A percentile compares a stretch with the other conserved stretches of the same genome.
These are phyloP conservation scores for Trichosporon sp. DNA, from an alignment of 1,284 basidiomycete genomes.

Conservation along the genomic window DNA sequence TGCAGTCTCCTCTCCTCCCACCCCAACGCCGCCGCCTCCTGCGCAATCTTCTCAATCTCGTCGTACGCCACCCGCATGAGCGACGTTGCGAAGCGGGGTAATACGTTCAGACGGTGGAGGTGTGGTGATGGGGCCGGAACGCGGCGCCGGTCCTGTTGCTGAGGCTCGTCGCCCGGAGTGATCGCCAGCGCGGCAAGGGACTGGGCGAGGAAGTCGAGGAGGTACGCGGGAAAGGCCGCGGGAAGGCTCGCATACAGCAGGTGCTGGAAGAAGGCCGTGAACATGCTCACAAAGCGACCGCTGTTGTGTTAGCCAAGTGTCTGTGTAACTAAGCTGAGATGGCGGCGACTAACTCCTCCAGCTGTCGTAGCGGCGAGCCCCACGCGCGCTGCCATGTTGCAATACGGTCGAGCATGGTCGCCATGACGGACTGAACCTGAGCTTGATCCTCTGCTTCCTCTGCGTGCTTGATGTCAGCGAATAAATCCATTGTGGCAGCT, in stretches of 20 bases:
- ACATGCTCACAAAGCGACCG: conserved; percentile 25
- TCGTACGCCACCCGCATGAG: conserved; percentile 78
- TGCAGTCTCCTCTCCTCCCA: conserved; percentile 67
- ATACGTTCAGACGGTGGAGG: conserved; percentile 68
- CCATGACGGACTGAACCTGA: conserved; percentile 22
- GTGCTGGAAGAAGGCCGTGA: conserved; percentile 36
- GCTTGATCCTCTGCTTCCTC: background rate
- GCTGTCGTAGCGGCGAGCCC: conserved; percentile 34
- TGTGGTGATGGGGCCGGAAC: conserved; percentile 36
- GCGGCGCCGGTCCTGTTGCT: conserved; percentile 15
- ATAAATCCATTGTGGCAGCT: background rate
- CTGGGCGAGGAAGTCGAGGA: conserved; percentile 33
- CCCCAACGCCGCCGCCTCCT: conserved; percentile 61
- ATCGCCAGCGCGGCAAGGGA: conserved; percentile 28
- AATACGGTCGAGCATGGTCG: conserved; percentile 38
- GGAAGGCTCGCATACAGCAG: conserved; percentile 44
- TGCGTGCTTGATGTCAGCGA: conserved; percentile 3
- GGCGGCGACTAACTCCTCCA: conserved; percentile 36
- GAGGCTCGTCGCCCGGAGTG: background rate
- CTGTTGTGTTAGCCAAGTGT: conserved; percentile 16
- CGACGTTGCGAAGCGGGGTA: conserved; percentile 78
- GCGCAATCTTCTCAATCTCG: conserved; percentile 69
- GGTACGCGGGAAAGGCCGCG: conserved; percentile 34
- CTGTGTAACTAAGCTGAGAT: background rate
- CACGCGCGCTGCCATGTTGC: conserved; percentile 46